A percentile compares a stretch with the other conserved stretches of the same genome.
phyloP scores from a whole-genome alignment of 306 rosid genomes.

The Casuarina glauca region DNA sequence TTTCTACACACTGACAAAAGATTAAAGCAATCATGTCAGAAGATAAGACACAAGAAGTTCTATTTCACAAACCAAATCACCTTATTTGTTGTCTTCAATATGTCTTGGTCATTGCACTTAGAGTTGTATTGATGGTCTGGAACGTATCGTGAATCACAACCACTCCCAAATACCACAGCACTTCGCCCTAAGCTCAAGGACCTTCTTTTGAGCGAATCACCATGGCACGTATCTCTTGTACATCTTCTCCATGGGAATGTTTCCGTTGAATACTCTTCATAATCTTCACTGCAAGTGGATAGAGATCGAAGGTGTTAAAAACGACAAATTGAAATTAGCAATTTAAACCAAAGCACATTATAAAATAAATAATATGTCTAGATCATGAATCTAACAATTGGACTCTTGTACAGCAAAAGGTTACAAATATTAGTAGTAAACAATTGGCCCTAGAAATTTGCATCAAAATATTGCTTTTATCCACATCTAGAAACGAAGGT shows the following conservation, averaged over 20 bases:
- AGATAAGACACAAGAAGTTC: slow-evolving; percentile 1
- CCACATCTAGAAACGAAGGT: not conserved
- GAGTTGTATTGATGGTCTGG: slow-evolving; percentile 40
- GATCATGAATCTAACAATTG: not conserved
- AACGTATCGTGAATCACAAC: slow-evolving; percentile 46
- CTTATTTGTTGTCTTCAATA: slow-evolving; percentile 42
- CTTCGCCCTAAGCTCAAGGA: slow-evolving; percentile 41
- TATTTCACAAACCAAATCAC: slow-evolving; percentile 36
- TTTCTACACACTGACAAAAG: not conserved
- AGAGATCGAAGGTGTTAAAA: slow-evolving; percentile 15
- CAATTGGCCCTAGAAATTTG: not conserved
- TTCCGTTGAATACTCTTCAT: slow-evolving; percentile 50
- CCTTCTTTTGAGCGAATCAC: slow-evolving; percentile 44
- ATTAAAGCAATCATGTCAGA: not conserved
- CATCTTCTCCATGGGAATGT: slow-evolving; percentile 74
- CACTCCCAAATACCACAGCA: slow-evolving; percentile 34
- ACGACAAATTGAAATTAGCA: not conserved
- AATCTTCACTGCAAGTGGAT: slow-evolving; percentile 56
- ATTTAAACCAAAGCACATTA: not conserved
- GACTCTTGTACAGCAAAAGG: not conserved
- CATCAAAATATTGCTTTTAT: not conserved
- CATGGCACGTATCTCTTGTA: slow-evolving; percentile 45
- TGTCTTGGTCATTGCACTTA: slow-evolving; percentile 32
- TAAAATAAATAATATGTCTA: not conserved
- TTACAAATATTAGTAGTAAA: not conserved